A percentile compares a stretch with the other conserved stretches of the same genome.
Evolutionary conservation across 192 early-diverging fungal genomes (phyloP).

Genomic region (Paraglomus occultum): DNA sequence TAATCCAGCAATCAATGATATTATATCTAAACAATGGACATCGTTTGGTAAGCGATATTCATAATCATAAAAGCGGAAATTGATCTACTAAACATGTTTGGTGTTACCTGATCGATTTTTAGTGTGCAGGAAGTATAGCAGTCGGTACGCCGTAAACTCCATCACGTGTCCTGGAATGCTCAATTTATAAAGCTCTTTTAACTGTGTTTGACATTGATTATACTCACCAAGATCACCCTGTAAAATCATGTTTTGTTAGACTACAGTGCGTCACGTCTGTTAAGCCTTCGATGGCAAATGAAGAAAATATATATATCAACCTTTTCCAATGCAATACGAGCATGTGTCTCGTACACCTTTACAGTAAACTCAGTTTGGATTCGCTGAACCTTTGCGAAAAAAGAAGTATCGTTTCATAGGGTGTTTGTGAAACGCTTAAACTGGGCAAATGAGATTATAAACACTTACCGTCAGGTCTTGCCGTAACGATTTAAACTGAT

Average conservation of each 20-base stretch:
- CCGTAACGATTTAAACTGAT: conserved; percentile 94
- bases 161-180: conserved; percentile 70
- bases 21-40: conserved; percentile 61
- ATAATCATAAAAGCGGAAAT: not conserved
- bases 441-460: not conserved
- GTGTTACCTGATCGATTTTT: conserved; percentile 74
- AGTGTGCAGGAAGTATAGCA: conserved; percentile 89
- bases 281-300: not conserved
- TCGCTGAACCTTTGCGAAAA: conserved; percentile 64
- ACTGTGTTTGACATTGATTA: conserved; percentile 96
- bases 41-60: not conserved
- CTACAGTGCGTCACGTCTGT: not conserved
- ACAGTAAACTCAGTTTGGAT: conserved; percentile 94
- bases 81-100: not conserved
- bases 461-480: conserved; percentile 88
- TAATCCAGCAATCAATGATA: conserved; percentile 70
- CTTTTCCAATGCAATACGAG: conserved; percentile 93
- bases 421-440: conserved; percentile 7
- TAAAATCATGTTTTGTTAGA: conserved; percentile 13
- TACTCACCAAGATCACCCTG: conserved; percentile 95
- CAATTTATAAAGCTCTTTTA: conserved; percentile 81
- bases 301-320: conserved; percentile 34
- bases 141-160: conserved; percentile 93
- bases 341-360: conserved; percentile 92
- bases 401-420: too few relatives aligned